Conservation (phyloP, 495 filamentous ascomycete species). For the Aspergillus carlsbadensis region DNA sequence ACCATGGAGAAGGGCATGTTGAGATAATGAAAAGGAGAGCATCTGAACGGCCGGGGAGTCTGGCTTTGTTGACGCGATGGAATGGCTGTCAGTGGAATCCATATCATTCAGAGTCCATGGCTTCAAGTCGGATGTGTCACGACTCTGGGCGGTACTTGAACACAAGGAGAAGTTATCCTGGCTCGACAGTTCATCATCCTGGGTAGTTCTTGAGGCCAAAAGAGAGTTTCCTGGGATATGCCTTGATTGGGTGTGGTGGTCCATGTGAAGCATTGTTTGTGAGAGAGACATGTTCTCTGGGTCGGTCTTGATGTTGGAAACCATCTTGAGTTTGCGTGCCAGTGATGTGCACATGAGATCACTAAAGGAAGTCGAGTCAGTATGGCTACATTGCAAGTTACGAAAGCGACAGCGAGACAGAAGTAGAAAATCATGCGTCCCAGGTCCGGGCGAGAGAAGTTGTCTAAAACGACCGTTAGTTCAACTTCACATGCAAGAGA, state of each 20-base stretch:
- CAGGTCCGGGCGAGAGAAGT: slow-evolving; percentile 24
- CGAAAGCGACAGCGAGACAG: slow-evolving; percentile 15
- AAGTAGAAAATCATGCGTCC: slow-evolving; percentile 22
- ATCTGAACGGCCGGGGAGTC: slow-evolving; percentile 48
- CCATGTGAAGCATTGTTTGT: slow-evolving; percentile 34
- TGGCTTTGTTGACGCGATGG: slow-evolving; percentile 35
- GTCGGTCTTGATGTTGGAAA: slow-evolving; percentile 38
- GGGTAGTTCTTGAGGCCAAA: slow-evolving; percentile 42
- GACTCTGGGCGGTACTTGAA: slow-evolving; percentile 38
- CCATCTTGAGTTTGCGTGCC: slow-evolving; percentile 33
- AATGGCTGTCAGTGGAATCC: slow-evolving; percentile 38
- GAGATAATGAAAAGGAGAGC: slow-evolving; percentile 47
- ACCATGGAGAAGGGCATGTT: slow-evolving; percentile 41
- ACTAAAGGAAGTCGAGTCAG: slow-evolving; percentile 39
- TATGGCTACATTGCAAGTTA: slow-evolving; percentile 20
- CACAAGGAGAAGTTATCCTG: slow-evolving; percentile 46
- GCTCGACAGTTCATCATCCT: slow-evolving; percentile 50
- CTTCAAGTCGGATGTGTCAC: slow-evolving; percentile 40
- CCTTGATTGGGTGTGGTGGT: slow-evolving; percentile 32
- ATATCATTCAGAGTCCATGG: slow-evolving; percentile 42
- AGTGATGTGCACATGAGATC: slow-evolving; percentile 17
- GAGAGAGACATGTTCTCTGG: slow-evolving; percentile 36
- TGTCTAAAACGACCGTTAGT: slow-evolving; percentile 18
- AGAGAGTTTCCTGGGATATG: slow-evolving; percentile 41
- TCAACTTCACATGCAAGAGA: not conserved